These are phyloP conservation scores for Lactifluus subvellereus DNA, from an alignment of 768 basidiomycete genomes.

Conservation along the genomic window DNA sequence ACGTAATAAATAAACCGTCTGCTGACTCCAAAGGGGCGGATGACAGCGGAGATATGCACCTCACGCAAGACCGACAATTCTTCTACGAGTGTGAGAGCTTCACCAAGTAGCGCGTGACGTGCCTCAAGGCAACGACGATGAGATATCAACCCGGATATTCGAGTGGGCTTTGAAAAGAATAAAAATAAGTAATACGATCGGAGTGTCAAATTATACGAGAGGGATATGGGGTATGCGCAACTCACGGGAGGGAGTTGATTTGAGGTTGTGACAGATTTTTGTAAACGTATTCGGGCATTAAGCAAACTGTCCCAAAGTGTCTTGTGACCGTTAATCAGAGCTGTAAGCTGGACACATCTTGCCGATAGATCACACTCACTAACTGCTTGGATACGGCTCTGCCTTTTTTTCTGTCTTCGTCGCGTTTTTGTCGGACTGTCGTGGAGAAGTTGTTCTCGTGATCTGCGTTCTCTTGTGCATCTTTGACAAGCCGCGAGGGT, in stretches of 20 bases:
- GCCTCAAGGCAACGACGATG: slow-evolving; percentile 40
- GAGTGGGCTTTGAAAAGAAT: slow-evolving; percentile 32
- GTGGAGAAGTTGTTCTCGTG: slow-evolving; percentile 43
- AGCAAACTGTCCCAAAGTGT: slow-evolving; percentile 80
- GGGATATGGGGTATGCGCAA: slow-evolving; percentile 9
- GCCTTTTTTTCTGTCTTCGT: slow-evolving; percentile 76
- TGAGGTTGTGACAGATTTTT: slow-evolving; percentile 65
- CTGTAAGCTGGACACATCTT: neutral
- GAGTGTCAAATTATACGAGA: slow-evolving; percentile 17
- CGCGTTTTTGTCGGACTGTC: slow-evolving; percentile 51
- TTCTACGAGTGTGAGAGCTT: slow-evolving; percentile 55
- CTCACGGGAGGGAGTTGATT: slow-evolving; percentile 64
- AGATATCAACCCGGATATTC: slow-evolving; percentile 29
- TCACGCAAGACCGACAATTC: slow-evolving; percentile 66
- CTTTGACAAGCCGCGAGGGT: neutral
- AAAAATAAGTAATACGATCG: slow-evolving; percentile 28
- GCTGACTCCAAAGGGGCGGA: slow-evolving; percentile 5
- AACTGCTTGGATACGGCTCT: slow-evolving; percentile 78
- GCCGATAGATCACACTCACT: slow-evolving; percentile 40
- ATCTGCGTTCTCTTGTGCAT: slow-evolving; percentile 15
- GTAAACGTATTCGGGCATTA: slow-evolving; percentile 86
- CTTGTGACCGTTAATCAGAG: slow-evolving; percentile 35
- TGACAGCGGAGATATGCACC: slow-evolving; percentile 35
- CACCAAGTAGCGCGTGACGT: slow-evolving; percentile 49
- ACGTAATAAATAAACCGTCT: slow-evolving; percentile 13